These are phyloP conservation scores for Dothideomycetidae sp. DNA, from an alignment of 2,329 filamentous ascomycete species.

Conservation along the genomic window DNA sequence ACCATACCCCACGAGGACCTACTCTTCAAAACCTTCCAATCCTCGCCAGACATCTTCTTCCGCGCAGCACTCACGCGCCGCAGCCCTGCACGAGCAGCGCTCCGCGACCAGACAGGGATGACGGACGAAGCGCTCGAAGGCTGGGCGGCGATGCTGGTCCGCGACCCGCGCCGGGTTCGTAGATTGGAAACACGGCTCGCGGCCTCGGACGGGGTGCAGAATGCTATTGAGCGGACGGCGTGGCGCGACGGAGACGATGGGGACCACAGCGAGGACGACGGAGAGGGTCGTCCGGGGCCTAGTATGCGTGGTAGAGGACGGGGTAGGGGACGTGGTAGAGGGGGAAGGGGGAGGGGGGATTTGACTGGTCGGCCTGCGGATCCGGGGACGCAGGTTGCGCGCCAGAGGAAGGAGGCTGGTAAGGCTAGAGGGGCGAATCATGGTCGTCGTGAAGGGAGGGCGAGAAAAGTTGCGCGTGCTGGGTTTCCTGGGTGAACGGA, in stretches of 20 bases:
- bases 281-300: constrained; percentile 28
- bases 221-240: constrained; percentile 45
- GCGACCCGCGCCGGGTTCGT: constrained; percentile 54
- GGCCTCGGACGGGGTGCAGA: constrained; percentile 52
- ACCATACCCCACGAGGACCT: constrained; percentile 42
- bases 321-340: constrained; percentile 25
- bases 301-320: constrained; percentile 36
- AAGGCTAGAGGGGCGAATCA: constrained; percentile 77
- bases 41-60: constrained; percentile 50
- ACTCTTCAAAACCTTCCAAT: constrained; percentile 59
- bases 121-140: constrained; percentile 89
- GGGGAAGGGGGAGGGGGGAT: constrained; percentile 31
- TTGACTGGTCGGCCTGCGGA: constrained; percentile 53
- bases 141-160: constrained; percentile 73
- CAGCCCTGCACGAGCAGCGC: constrained; percentile 43
- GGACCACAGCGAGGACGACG: constrained; percentile 43
- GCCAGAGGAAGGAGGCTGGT: constrained; percentile 65
- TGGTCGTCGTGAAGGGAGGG: constrained; percentile 59
- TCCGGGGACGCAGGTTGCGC: constrained; percentile 55
- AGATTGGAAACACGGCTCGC: constrained; percentile 57
- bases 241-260: constrained; percentile 40
- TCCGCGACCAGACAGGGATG: constrained; percentile 71
- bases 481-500: constrained; percentile 32
- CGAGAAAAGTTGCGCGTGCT: constrained; percentile 46
- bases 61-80: constrained; percentile 58